phyloP scores from a whole-genome alignment of 805 yeast species.

The Phaffomyces opuntiae region DNA sequence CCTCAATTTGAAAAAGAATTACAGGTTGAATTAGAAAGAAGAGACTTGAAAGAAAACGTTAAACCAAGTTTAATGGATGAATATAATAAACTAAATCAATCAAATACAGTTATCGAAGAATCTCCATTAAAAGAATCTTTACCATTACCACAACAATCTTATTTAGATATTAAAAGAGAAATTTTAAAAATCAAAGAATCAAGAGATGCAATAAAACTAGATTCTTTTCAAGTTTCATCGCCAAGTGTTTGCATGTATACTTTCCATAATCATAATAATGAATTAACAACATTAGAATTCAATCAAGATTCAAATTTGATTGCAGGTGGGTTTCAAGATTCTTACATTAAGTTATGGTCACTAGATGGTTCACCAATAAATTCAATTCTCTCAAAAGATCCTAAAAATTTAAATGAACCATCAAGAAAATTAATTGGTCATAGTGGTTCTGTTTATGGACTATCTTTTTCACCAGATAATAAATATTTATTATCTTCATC shows the following conservation, averaged over 20 bases:
- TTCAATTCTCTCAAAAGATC: conserved; percentile 51
- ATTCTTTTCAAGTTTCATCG: conserved; percentile 66
- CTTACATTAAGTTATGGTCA: conserved; percentile 87
- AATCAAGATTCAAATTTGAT: conserved; percentile 80
- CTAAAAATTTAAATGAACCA: conserved; percentile 35
- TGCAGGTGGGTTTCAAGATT: conserved; percentile 94
- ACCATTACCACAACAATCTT: conserved; percentile 82
- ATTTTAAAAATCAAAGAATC: conserved; percentile 77
- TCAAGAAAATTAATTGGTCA: conserved; percentile 70
- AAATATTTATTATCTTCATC: conserved; percentile 73
- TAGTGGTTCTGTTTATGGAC: conserved; percentile 87
- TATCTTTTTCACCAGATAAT: conserved; percentile 87
- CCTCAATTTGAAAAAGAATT: conserved; percentile 80
- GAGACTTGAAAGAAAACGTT: conserved; percentile 54
- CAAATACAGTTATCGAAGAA: conserved; percentile 32
- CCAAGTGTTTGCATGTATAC: conserved; percentile 98
- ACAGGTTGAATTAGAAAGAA: conserved; percentile 72
- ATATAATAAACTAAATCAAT: conserved; percentile 44
- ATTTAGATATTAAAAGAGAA: conserved; percentile 72
- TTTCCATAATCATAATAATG: conserved; percentile 89
- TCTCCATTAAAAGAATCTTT: conserved; percentile 69
- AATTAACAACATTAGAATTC: conserved; percentile 79
- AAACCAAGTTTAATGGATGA: conserved; percentile 51
- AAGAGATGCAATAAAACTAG: conserved; percentile 63
- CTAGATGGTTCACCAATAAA: conserved; percentile 83